Percentiles rank a stretch among this genome's conserved stretches.
These are phyloP conservation scores for Aspergillus spinulosporus DNA, from an alignment of 2,329 filamentous ascomycete genomes.

Conservation along the genomic window DNA sequence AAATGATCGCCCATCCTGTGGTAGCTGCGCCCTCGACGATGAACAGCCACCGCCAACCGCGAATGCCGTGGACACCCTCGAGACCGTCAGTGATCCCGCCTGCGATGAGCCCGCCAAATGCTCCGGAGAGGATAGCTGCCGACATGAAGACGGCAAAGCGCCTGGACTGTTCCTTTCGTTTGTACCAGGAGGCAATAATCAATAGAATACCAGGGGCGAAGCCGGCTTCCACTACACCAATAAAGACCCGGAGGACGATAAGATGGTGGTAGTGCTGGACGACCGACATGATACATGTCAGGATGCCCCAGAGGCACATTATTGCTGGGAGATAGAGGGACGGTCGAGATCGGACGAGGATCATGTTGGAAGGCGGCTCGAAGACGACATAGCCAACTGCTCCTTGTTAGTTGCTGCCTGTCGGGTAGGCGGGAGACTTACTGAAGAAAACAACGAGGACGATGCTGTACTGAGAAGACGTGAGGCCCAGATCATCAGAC, in stretches of 20 bases:
- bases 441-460: background rate
- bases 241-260: background rate
- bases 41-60: conserved; percentile 10
- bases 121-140: background rate
- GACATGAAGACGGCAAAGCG: background rate
- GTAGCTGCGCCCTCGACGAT: conserved; percentile 5
- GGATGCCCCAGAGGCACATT: background rate
- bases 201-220: background rate
- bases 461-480: background rate
- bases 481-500: background rate
- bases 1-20: background rate
- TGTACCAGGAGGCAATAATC: background rate
- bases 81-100: conserved; percentile 1
- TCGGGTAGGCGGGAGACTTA: background rate
- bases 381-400: conserved; percentile 4
- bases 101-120: conserved; percentile 1
- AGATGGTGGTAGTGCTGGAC: background rate
- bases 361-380: background rate
- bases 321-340: background rate
- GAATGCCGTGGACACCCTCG: background rate
- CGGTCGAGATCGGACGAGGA: background rate
- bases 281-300: background rate
- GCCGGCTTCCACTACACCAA: background rate
- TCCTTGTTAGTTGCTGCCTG: background rate
- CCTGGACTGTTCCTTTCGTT: background rate